Evolutionary conservation across 2,329 filamentous ascomycete species (phyloP), one percentile per base, ranked within the genome.

Genomic region (Trichoderma polysporum): DNA sequence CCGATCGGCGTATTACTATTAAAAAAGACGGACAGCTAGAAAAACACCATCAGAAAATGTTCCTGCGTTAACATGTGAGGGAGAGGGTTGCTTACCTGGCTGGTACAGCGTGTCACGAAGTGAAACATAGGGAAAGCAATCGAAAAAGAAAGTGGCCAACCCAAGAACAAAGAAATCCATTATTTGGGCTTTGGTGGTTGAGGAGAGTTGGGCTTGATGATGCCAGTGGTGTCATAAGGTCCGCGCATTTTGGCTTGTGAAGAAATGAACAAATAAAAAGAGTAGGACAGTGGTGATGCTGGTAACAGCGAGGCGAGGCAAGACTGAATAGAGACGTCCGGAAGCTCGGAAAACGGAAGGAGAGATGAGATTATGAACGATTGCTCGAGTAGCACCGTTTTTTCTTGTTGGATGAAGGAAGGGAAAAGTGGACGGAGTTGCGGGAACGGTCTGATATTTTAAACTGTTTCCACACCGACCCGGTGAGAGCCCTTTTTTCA

Each of bases 151-250:
- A 3, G 49, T 29, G 53, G 19, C 60, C 25, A 41, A n/a, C 49
- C 49, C 60, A 33, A 33, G 12, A 29, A 39, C 13, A 33, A 41
- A 35, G n/a, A 17, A 54, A 53, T n/a, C 10, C 52, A 64, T 67
- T 73, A 74, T 67, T 73, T 69, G 22, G 74, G 69, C 71, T 76
- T 79, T 13, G 76, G 76, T 13, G 75, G 77, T 68, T 78, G 78
- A 54, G 77, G 76, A 31, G 71, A 71, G 70, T 68, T 76, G 62
- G 77, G 77, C 73, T 78, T 79, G 60, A 72, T 67, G 49, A 79
- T 72, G 67, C 77, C 77, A 60, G 77, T 79, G n/a, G 74, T 76
- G 66, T 79, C 77, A 67, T 79, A 79, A 2, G 77, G 77, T 61
- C 77, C 77, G 53, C 77, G 69, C 77, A 79, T 79, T 49, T 68